Evolutionary conservation across 768 basidiomycete species (phyloP).

Genomic region (Leucosporidium creatinivorum): DNA sequence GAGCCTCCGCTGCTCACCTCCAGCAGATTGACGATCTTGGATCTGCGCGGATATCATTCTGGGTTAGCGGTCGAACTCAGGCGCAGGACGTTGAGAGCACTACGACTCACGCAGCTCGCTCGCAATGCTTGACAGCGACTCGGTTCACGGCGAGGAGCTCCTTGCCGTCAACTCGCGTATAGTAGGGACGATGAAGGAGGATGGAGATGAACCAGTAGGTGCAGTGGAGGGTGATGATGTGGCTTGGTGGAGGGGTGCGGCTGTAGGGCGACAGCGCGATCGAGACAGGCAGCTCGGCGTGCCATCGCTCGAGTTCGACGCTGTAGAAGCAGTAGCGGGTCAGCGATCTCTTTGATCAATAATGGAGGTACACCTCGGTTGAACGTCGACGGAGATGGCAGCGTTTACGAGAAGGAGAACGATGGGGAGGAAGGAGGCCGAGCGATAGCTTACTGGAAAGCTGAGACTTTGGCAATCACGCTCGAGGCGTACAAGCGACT

Average conservation of each 20-base stretch:
- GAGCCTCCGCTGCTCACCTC: slow-evolving; percentile 34
- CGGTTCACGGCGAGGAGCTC: slow-evolving; percentile 7
- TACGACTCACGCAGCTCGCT: slow-evolving; percentile 43
- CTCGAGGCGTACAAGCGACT: too few species aligned
- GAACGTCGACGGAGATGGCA: too few species aligned
- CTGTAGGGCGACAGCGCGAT: slow-evolving; percentile 11
- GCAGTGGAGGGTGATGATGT: slow-evolving; percentile 54
- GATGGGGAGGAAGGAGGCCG: too few species aligned
- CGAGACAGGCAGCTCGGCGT: neutral
- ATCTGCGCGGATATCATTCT: neutral
- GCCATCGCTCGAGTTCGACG: slow-evolving; percentile 17
- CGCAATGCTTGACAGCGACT: slow-evolving; percentile 47
- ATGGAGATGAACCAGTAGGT: slow-evolving; percentile 57
- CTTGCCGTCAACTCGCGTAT: slow-evolving; percentile 38
- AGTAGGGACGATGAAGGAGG: slow-evolving; percentile 54
- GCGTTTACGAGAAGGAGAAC: too few species aligned
- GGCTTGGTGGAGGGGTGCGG: slow-evolving; percentile 32
- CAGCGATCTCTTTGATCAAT: too few species aligned
- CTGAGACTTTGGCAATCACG: too few species aligned
- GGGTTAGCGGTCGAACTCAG: too few species aligned
- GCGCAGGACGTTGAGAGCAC: neutral
- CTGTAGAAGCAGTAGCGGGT: neutral
- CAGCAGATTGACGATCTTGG: slow-evolving; percentile 54
- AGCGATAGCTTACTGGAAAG: too few species aligned
- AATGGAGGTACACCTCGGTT: too few species aligned